Conservation (phyloP, 208 protist genomes). For the Tetramitus jugosus region DNA sequence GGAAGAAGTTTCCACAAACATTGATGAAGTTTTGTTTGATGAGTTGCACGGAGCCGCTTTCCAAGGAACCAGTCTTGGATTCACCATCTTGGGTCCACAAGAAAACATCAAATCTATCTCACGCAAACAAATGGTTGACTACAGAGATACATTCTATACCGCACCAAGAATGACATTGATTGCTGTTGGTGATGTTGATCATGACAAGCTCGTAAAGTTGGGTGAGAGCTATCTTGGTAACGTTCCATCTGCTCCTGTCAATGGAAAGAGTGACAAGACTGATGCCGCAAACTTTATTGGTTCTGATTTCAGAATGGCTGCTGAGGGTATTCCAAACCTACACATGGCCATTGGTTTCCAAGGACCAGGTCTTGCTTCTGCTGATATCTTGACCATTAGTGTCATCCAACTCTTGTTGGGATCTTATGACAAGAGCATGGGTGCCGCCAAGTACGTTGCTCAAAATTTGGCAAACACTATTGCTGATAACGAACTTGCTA, state of each 20-base stretch:
- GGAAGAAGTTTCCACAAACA: constrained; percentile 82
- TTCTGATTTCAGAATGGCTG: neutral
- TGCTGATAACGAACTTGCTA: neutral
- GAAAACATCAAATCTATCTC: constrained; percentile 89
- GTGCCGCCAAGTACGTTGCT: neutral
- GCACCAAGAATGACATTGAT: constrained; percentile 91
- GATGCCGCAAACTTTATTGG: neutral
- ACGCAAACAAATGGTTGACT: constrained; percentile 72
- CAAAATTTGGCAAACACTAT: neutral
- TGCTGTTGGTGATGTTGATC: constrained; percentile 83
- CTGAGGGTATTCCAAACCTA: neutral
- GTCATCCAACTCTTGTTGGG: constrained; percentile 12
- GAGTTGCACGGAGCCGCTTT: constrained; percentile 87
- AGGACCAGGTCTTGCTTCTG: neutral
- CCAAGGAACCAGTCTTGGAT: constrained; percentile 59
- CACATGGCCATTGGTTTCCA: constrained; percentile 2
- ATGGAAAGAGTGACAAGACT: neutral
- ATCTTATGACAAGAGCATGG: neutral
- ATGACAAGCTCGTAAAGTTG: constrained; percentile 76
- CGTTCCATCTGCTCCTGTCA: constrained; percentile 42
- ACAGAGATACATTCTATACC: constrained; percentile 88
- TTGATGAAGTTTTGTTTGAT: constrained; percentile 93
- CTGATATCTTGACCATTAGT: neutral
- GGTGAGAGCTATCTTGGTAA: constrained; percentile 75
- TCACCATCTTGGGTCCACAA: constrained; percentile 93